phyloP scores from a whole-genome alignment of 257 asterid species.

The Solanum stenotomum region DNA sequence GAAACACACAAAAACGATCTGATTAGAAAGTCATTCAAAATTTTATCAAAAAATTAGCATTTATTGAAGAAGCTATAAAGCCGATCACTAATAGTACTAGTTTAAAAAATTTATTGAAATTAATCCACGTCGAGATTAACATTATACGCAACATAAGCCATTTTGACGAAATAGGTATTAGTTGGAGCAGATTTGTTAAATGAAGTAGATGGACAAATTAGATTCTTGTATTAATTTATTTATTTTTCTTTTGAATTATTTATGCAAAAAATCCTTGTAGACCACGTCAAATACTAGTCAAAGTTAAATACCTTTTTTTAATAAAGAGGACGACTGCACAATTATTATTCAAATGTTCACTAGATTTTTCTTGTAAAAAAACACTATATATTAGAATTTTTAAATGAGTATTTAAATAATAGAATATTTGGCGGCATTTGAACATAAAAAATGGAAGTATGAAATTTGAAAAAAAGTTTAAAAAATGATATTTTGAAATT shows the following conservation, averaged over 20 bases:
- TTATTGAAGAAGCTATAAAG: not conserved
- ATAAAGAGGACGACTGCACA: not conserved
- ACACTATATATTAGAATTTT: not conserved
- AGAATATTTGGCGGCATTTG: not conserved
- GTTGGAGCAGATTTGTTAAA: not conserved
- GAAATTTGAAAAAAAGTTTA: not conserved
- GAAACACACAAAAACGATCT: not conserved
- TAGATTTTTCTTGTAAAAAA: not conserved
- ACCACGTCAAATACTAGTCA: not conserved
- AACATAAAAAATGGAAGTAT: not conserved
- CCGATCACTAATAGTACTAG: not conserved
- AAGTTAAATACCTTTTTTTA: not conserved
- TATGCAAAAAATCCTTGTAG: not conserved
- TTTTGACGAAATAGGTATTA: too few species aligned
- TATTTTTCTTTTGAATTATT: not conserved
- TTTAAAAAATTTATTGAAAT: too few species aligned
- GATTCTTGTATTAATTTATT: not conserved
- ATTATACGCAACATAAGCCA: too few species aligned
- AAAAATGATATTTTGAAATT: not conserved
- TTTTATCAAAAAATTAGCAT: too few species aligned
- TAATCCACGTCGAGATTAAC: too few species aligned
- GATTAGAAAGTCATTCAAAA: not conserved
- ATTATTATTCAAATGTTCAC: not conserved
- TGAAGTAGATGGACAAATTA: not conserved
- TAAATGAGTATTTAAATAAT: not conserved